Evolutionary conservation across 257 asterid genomes (phyloP), one percentile per base, ranked within the genome.

Genomic region (Ilex aquifolium): DNA sequence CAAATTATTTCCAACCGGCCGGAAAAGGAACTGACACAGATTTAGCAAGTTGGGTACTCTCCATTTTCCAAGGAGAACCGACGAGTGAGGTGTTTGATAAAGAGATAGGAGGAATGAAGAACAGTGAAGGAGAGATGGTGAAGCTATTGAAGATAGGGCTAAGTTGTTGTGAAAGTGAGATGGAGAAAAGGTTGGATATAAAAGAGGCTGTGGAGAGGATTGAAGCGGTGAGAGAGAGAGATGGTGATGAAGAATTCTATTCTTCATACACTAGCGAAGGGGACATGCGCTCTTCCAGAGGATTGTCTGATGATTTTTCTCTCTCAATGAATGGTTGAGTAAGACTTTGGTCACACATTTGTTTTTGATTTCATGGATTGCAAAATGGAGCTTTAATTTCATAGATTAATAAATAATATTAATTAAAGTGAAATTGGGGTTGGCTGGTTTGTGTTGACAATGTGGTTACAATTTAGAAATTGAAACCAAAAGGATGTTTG

Each of bases 141-240:
- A 90, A 83, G 66, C 76, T 90, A 4, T 32, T 93, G 74, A 81
- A 62, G 60, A 78, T 93, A 29, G 99, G 95, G 16, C 32, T 90
- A 53, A 67, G 10, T 4, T 85, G 96, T 60, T 87, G 97, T 60
- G 76, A 69, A 29, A 58, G 29, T 57, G 95, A 90, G 29, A 68
- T 73, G 9, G 96, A 85, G 6, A 69, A 50, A 63, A 69, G 99
- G 73, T 86, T 80, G 56, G 97, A 93, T 56, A 76, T 93, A 0
- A 77, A 56, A 13, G 91, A 85, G 61, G 91, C 72, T 1, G 85
- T 58, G n/a, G 82, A 72, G 61, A 79, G 54, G 77, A 80, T 93
- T 44, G 95, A 87, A 57, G 95, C 79, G 73, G 61, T 93, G 2
- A 83, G 70, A 70, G 94, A 82, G 49, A 77, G 59, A 70, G 82